Base-by-base conservation (phyloP, 1,284 basidiomycete genomes). In the Inonotus obliquus region DNA sequence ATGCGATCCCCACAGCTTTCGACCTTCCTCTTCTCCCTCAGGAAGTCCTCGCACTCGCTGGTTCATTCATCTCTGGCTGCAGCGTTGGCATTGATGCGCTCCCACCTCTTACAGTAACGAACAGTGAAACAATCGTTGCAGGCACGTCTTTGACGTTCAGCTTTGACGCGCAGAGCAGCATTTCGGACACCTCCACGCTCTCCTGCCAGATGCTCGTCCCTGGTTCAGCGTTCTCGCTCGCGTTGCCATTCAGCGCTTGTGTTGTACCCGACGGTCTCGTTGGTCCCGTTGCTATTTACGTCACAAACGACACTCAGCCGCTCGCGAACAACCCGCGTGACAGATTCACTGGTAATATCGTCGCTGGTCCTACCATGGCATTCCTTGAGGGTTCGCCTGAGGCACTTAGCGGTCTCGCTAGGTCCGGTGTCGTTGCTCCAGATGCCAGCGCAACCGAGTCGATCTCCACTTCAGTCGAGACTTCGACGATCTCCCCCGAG, bases 141-240 rank as follows among this genome's bases (percentile, higher is more conserved):
- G 89, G 90, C 59, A 86, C 85, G 11, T 68, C 74, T 51, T 76
- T 94, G 62, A 78, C 79, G 9, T 89, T 93, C 78, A 72, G 74
- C 3, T 85, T 83, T 0, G 64, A 78, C 32, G 83, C 83, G 14
- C 72, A 87, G 67, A 83, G 83, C 59, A 78, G 82, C 61, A 78
- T 77, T 54, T 73, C 77, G 59, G 73, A 77, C 55, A 65, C 66
- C 17, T 73, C 76, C 86, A 71, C 70, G 59, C 70, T 90, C 37
- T 84, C 79, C 74, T 93, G 91, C 74, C 86, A 92, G 74, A 89
- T 92, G 83, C 75, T 92, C 65, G 68, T 84, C 59, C 90, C 89
- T 41, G 86, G 86, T 39, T 66, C 75, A n/a, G 73, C 83, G 55
- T 72, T 73, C 68, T 77, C 89, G 2, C 75, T 89, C 68, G 68